Evolutionary conservation across 2,329 filamentous ascomycete species (phyloP).

Genomic region (Monilinia aucupariae): DNA sequence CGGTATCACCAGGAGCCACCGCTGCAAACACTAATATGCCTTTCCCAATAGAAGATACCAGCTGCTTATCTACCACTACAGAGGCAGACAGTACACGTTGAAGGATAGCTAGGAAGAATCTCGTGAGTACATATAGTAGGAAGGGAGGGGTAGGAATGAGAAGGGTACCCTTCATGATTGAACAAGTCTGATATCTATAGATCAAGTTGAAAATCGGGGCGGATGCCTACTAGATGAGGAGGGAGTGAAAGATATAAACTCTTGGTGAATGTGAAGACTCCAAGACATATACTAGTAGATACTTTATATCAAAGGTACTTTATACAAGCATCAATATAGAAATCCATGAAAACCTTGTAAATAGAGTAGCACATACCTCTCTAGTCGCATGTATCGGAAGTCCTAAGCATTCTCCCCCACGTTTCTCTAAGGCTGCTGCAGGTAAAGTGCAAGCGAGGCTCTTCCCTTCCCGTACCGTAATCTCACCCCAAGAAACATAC

Average conservation of each 20-base stretch:
- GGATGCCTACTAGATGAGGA: too few species aligned
- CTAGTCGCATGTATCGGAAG: too few species aligned
- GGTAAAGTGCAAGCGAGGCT: conserved; percentile 18
- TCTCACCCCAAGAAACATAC: conserved; percentile 8
- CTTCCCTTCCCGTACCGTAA: conserved; percentile 11
- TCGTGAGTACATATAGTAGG: conserved; percentile 2
- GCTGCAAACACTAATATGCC: conserved; percentile 89
- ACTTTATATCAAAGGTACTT: too few species aligned
- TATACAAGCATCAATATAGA: too few species aligned
- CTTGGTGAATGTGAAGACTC: too few species aligned
- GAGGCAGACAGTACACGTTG: conserved; percentile 93
- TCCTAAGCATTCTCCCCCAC: conserved; percentile 13
- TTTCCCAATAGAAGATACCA: conserved; percentile 86
- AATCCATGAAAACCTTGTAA: too few species aligned
- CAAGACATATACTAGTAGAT: too few species aligned
- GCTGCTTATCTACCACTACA: conserved; percentile 85
- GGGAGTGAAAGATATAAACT: neutral
- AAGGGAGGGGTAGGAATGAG: neutral
- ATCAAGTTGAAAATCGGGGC: too few species aligned
- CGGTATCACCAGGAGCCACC: conserved; percentile 82
- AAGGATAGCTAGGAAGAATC: conserved; percentile 62
- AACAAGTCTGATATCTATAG: too few species aligned
- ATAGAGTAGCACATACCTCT: too few species aligned
- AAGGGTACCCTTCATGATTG: conserved; percentile 37
- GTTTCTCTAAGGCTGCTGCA: conserved; percentile 18